These are phyloP conservation scores for Globisporangium cederbergense DNA, from an alignment of 352 stramenopile genomes.

Conservation along the genomic window DNA sequence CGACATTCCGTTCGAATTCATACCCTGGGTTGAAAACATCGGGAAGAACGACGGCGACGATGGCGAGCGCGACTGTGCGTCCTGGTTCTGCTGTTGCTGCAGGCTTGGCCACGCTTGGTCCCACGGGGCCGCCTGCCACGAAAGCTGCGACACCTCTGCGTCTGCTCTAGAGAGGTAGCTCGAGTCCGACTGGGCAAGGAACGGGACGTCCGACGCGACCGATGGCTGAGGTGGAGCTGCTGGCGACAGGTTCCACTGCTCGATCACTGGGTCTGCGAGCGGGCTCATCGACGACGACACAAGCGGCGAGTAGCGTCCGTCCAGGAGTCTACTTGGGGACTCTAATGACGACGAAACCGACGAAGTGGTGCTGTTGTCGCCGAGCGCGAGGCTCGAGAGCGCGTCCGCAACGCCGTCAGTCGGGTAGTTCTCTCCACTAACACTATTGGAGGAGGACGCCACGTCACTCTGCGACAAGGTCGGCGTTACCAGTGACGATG, in stretches of 20 bases:
- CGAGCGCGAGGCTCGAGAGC: conserved; percentile 63
- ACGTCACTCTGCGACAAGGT: conserved; percentile 18
- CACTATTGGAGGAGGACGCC: conserved; percentile 26
- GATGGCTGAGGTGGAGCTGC: conserved; percentile 37
- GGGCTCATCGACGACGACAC: conserved; percentile 45
- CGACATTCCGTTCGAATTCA: conserved; percentile 2
- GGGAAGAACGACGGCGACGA: conserved; percentile 45
- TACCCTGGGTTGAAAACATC: conserved; percentile 43
- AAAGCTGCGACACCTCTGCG: conserved; percentile 30
- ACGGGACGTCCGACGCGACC: conserved; percentile 31
- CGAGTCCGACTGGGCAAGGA: conserved; percentile 39
- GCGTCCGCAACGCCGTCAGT: conserved; percentile 57
- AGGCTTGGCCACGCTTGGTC: conserved; percentile 50
- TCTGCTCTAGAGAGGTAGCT: conserved; percentile 40
- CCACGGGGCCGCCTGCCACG: conserved; percentile 53
- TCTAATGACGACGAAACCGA: conserved; percentile 54
- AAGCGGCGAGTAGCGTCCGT: conserved; percentile 51
- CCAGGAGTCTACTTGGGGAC: conserved; percentile 52
- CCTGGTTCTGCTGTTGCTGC: conserved; percentile 26
- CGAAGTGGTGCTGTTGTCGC: conserved; percentile 43
- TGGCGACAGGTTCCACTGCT: conserved; percentile 79
- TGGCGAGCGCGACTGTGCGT: conserved; percentile 33
- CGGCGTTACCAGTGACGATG: conserved; percentile 9
- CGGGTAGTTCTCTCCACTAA: conserved; percentile 32
- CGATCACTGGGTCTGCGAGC: conserved; percentile 63